Evolutionary conservation across 202 grass and related monocot species (phyloP).

Genomic region (Saccharum hybrid): DNA sequence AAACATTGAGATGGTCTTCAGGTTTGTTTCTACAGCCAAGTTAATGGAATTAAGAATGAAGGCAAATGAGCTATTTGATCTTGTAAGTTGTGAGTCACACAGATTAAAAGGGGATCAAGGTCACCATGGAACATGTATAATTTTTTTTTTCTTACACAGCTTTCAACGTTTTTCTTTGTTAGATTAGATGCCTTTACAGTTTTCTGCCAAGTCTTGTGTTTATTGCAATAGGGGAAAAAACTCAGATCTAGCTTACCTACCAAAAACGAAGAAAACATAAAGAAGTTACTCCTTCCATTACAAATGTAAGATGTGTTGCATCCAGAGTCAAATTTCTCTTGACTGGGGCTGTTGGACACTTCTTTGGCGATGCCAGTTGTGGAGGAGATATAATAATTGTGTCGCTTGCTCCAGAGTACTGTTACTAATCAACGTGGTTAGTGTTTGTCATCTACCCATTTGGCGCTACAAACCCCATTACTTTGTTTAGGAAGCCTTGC

Average conservation of each 20-base stretch:
- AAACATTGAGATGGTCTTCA: conserved; percentile 16
- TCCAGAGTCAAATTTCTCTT: neutral
- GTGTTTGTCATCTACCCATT: conserved; percentile 12
- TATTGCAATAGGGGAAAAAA: neutral
- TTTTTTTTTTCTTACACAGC: neutral
- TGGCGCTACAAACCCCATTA: neutral
- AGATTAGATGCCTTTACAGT: neutral
- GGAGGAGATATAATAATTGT: neutral
- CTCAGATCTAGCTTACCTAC: neutral
- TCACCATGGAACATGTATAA: neutral
- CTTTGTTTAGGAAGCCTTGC: neutral
- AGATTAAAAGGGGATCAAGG: neutral
- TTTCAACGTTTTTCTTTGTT: neutral
- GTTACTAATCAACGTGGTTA: neutral
- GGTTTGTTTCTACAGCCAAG: conserved; percentile 34
- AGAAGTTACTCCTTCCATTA: neutral
- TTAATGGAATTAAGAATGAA: conserved; percentile 2
- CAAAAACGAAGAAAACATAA: neutral
- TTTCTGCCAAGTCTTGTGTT: neutral
- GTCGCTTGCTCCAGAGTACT: neutral
- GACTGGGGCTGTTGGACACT: neutral
- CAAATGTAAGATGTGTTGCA: neutral
- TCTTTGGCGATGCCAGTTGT: neutral
- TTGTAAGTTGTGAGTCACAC: neutral
- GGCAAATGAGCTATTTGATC: conserved; percentile 2